These are phyloP conservation scores for Geosmithia flava DNA, from an alignment of 2,329 filamentous ascomycete species.

Conservation along the genomic window DNA sequence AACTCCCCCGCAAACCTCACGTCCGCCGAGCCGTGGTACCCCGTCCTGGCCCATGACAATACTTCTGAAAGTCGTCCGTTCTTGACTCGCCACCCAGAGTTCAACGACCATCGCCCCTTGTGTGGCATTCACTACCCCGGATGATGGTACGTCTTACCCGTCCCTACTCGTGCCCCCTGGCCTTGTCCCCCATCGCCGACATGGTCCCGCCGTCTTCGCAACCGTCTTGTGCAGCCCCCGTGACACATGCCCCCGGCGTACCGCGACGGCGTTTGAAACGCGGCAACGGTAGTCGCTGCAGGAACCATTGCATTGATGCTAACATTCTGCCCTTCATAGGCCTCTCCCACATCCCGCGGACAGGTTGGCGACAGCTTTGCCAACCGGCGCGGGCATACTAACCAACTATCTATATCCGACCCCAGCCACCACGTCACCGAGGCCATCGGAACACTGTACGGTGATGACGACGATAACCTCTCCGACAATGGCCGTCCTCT, in stretches of 20 bases:
- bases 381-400: slow-evolving; percentile 44
- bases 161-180: background rate
- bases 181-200: background rate
- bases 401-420: slow-evolving; percentile 62
- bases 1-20: slow-evolving; percentile 3
- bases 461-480: slow-evolving; percentile 56
- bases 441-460: slow-evolving; percentile 84
- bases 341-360: slow-evolving; percentile 43
- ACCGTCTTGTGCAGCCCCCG: background rate
- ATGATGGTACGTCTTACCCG: slow-evolving; percentile 33
- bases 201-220: background rate
- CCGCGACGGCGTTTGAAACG: background rate
- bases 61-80: slow-evolving; percentile 8
- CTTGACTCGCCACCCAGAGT: slow-evolving; percentile 11
- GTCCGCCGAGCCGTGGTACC: slow-evolving; percentile 12
- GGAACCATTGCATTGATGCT: background rate
- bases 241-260: background rate
- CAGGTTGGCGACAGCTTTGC: slow-evolving; percentile 45
- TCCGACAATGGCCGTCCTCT: slow-evolving; percentile 48
- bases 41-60: slow-evolving; percentile 14
- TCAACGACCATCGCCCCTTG: background rate
- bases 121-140: slow-evolving; percentile 23
- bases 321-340: slow-evolving; percentile 23
- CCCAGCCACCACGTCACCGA: slow-evolving; percentile 91
- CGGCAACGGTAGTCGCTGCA: background rate